These are phyloP conservation scores for Umbilicaria muhlenbergii DNA, from an alignment of 495 filamentous ascomycete species.

Conservation along the genomic window DNA sequence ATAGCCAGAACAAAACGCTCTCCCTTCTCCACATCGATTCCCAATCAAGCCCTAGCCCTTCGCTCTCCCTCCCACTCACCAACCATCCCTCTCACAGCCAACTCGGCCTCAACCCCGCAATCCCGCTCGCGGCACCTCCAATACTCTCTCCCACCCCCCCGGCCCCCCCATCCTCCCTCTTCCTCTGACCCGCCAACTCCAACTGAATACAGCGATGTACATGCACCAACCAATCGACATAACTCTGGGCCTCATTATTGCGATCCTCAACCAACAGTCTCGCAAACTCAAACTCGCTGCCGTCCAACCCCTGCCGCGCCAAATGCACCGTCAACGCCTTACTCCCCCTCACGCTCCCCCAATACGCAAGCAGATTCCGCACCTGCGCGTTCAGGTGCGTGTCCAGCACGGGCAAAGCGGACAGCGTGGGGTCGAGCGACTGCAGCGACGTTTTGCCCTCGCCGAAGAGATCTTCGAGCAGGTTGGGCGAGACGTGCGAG, in stretches of 20 bases:
- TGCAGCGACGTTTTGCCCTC: slow-evolving; percentile 55
- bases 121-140: slow-evolving; percentile 37
- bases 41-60: too few relatives aligned
- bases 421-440: slow-evolving; percentile 60
- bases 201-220: slow-evolving; percentile 83
- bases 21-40: too few relatives aligned
- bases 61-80: too few relatives aligned
- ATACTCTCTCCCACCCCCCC: slow-evolving; percentile 13
- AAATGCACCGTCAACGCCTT: slow-evolving; percentile 84
- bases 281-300: slow-evolving; percentile 94
- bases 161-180: slow-evolving; percentile 48
- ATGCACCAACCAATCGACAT: slow-evolving; percentile 97
- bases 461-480: slow-evolving; percentile 84
- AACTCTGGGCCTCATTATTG: slow-evolving; percentile 93
- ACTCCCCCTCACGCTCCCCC: slow-evolving; percentile 63
- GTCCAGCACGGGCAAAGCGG: slow-evolving; percentile 56
- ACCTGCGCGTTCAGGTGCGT: slow-evolving; percentile 94
- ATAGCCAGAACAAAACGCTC: too few relatives aligned
- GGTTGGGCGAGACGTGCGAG: slow-evolving; percentile 53
- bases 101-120: slow-evolving; percentile 49
- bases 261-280: slow-evolving; percentile 80
- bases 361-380: slow-evolving; percentile 79
- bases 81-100: too few relatives aligned
- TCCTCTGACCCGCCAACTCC: slow-evolving; percentile 67
- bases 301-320: slow-evolving; percentile 84